Evolutionary conservation across 2,329 filamentous ascomycete genomes (phyloP).

Genomic region (Paraphaeosphaeria sporulosa): DNA sequence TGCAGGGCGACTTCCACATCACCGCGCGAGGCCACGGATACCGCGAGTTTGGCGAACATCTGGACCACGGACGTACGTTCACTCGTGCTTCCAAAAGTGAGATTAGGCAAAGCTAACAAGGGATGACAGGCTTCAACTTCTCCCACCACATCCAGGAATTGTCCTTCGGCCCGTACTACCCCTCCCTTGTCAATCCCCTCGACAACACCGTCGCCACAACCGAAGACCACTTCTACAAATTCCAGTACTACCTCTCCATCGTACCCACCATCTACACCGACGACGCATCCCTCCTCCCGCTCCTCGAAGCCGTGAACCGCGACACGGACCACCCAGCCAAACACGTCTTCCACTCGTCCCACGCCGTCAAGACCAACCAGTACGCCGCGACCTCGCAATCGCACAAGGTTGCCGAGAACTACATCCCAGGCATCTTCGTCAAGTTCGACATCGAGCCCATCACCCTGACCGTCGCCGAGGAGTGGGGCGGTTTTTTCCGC

Average conservation of each 20-base stretch:
- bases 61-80: conserved; percentile 79
- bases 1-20: conserved; percentile 98
- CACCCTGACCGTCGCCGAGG: conserved; percentile 83
- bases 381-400: conserved; percentile 95
- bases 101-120: conserved; percentile 15
- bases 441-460: conserved; percentile 99
- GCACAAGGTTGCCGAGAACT: conserved; percentile 70
- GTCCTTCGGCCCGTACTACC: conserved; percentile 97
- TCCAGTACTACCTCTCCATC: conserved; percentile 95
- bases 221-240: conserved; percentile 84
- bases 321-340: conserved; percentile 46
- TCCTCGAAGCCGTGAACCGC: conserved; percentile 45
- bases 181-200: conserved; percentile 89
- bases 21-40: conserved; percentile 97
- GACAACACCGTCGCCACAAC: conserved; percentile 86
- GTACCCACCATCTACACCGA: conserved; percentile 90
- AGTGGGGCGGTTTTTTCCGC: conserved; percentile 74
- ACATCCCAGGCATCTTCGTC: conserved; percentile 91
- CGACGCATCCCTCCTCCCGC: conserved; percentile 58
- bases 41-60: conserved; percentile 76
- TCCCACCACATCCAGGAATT: conserved; percentile 95
- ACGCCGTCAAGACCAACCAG: conserved; percentile 89
- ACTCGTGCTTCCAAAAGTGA: neutral
- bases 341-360: conserved; percentile 48
- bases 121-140: conserved; percentile 84